phyloP scores from a whole-genome alignment of 2,329 filamentous ascomycete genomes.

The Penicillium sp. region DNA sequence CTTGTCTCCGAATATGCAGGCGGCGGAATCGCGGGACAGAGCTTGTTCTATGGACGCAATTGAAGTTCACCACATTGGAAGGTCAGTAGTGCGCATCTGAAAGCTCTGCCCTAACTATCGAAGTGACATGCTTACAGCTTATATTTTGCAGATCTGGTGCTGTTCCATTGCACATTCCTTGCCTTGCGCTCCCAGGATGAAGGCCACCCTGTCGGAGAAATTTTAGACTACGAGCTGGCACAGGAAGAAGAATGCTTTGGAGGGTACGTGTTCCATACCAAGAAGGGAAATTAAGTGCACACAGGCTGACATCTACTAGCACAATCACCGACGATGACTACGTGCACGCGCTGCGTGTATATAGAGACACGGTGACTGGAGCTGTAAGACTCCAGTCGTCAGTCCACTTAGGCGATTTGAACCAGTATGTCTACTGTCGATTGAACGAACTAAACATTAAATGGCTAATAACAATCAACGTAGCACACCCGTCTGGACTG shows the following conservation, averaged over 20 bases:
- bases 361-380: conserved; percentile 51
- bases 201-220: conserved; percentile 37
- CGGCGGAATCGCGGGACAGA: conserved; percentile 38
- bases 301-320: conserved; percentile 35
- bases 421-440: conserved; percentile 37
- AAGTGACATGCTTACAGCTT: background rate
- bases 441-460: background rate
- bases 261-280: conserved; percentile 39
- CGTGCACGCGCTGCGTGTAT: conserved; percentile 57
- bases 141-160: conserved; percentile 50
- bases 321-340: conserved; percentile 54
- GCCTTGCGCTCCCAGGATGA: conserved; percentile 60
- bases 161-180: conserved; percentile 58
- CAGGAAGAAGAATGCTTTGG: conserved; percentile 51
- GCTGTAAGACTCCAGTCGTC: conserved; percentile 59
- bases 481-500: conserved; percentile 62
- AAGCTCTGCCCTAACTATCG: background rate
- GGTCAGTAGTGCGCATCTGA: conserved; percentile 35
- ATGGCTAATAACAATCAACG: background rate
- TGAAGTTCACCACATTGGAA: conserved; percentile 58
- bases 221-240: conserved; percentile 53
- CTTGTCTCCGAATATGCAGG: conserved; percentile 43
- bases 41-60: conserved; percentile 53
- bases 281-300: accelerated
- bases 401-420: conserved; percentile 52